Evolutionary conservation across 768 basidiomycete genomes (phyloP).

Genomic region (Podaxis carcinomalis): DNA sequence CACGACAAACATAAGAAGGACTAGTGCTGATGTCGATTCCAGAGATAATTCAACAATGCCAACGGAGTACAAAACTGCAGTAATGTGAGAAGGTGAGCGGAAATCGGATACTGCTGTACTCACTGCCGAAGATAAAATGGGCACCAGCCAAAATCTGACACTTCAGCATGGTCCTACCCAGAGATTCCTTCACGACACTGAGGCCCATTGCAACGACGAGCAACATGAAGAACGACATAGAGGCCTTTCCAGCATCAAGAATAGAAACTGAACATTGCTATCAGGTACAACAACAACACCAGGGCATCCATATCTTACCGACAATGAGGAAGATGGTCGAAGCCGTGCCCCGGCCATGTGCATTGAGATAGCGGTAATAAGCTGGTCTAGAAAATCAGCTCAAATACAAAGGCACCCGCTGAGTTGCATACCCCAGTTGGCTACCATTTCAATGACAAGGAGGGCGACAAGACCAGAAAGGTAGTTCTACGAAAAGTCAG

Average conservation of each 20-base stretch:
- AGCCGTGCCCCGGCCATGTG: conserved; percentile 67
- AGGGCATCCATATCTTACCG: conserved; percentile 40
- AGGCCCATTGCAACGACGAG: conserved; percentile 90
- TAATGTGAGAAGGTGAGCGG: conserved; percentile 4
- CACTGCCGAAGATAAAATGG: conserved; percentile 94
- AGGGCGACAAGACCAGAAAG: conserved; percentile 84
- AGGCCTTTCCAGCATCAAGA: conserved; percentile 91
- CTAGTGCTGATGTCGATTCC: conserved; percentile 82
- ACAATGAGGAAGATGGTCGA: conserved; percentile 92
- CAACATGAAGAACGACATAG: conserved; percentile 92
- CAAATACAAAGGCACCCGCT: not conserved
- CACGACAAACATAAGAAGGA: conserved; percentile 86
- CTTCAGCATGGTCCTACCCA: conserved; percentile 80
- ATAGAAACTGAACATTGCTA: conserved; percentile 66
- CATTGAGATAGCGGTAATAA: conserved; percentile 94
- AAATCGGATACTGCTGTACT: conserved; percentile 22
- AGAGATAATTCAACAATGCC: conserved; percentile 92
- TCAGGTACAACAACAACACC: conserved; percentile 1
- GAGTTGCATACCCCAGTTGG: conserved; percentile 68
- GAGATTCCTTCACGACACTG: conserved; percentile 84
- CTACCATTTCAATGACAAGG: conserved; percentile 91
- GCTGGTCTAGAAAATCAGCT: conserved; percentile 34
- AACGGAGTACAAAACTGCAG: conserved; percentile 81
- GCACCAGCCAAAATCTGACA: conserved; percentile 78
- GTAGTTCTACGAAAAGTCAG: conserved; percentile 59